A percentile compares a stretch with the other conserved stretches of the same genome.
Conservation (phyloP, 805 yeast genomes). For the Torulaspora gathmanii region DNA sequence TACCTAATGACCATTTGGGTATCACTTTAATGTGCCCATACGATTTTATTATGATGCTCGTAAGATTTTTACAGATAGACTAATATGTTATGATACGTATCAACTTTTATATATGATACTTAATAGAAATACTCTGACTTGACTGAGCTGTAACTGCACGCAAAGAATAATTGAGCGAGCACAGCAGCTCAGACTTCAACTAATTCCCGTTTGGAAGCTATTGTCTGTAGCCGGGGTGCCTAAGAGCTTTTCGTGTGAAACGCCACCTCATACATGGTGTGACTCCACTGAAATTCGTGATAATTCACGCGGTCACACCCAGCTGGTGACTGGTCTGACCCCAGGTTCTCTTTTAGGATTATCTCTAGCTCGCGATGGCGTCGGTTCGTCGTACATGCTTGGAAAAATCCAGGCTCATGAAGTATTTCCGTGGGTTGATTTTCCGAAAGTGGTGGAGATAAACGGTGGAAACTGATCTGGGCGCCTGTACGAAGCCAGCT, state of each 20-base stretch:
- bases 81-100: conserved; percentile 3
- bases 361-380: background rate
- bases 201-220: too few species aligned
- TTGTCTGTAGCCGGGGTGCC: too few species aligned
- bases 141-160: too few species aligned
- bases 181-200: too few species aligned
- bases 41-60: conserved; percentile 3
- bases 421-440: background rate
- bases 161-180: too few species aligned
- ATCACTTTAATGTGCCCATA: background rate
- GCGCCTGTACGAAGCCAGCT: background rate
- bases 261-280: background rate
- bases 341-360: background rate
- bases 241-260: background rate
- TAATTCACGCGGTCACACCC: background rate
- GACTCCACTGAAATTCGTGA: background rate
- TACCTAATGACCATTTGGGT: conserved; percentile 4
- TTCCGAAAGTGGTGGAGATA: background rate
- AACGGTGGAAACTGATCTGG: background rate
- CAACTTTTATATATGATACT: conserved; percentile 1
- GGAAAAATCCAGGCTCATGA: background rate
- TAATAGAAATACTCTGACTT: background rate
- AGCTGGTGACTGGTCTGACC: background rate
- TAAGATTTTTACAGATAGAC: conserved; percentile 4
- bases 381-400: background rate